Evolutionary conservation across 2,329 filamentous ascomycete species (phyloP), one percentile per base, ranked within the genome.

Genomic region (Thielaviopsis ethacetica): DNA sequence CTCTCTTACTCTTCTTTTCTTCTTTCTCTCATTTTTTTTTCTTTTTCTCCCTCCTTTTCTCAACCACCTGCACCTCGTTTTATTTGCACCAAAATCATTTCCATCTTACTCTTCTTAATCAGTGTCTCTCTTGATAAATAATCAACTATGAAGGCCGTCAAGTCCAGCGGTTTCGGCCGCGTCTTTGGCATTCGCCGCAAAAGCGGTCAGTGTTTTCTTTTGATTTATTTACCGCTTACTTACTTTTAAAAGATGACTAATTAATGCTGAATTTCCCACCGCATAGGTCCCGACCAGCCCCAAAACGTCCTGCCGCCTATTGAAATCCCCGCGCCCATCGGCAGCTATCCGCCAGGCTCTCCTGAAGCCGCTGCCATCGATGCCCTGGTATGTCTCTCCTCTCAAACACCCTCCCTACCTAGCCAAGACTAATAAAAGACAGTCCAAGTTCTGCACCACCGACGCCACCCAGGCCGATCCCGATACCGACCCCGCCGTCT

Each of bases 401-500:
- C 5, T 3, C 19, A 19, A 19, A 15, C 21, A 26, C 17, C n/a
- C 50, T 4, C n/a, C 34, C 38, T 19, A n/a, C 51, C 26, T 27
- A 27, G 9, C 44, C 27, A 22, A 38, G 4, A 51, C 17, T 22
- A 24, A 30, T n/a, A n/a, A n/a, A n/a, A n/a, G n/a, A 13, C 30
- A 61, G 56, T 53, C 53, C 1, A 61, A 56, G 12, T 61, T 61
- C 56, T 58, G 53, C 50, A 61, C 59, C 27, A 49, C 56, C 30
- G 59, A 61, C 50, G 26, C 56, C 53, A 56, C 53, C 21, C 56
- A 34, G n/a, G 38, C 59, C 19, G 56, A 57, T 26, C 49, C 57
- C 41, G 59, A 61, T 21, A 34, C 47, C 68, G 87, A 94, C 70
- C 93, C 97, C 74, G 90, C 95, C 63, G 83, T 95, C 61, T 88